A percentile compares a stretch with the other conserved stretches of the same genome.
Conservation (phyloP, 169 alveolate genomes). For the Eimeria tenella region DNA sequence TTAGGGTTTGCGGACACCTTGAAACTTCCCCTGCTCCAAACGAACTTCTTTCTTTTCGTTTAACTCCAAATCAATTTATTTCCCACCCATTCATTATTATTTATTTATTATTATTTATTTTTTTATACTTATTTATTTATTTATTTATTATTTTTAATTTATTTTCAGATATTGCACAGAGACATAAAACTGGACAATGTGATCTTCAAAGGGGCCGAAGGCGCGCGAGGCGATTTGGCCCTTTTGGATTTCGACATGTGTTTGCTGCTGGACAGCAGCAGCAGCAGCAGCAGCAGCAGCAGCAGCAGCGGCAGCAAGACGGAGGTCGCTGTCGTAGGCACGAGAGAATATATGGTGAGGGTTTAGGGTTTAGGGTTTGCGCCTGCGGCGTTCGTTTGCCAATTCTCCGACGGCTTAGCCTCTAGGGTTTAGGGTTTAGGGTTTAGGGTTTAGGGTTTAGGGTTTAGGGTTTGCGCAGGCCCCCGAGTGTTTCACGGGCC, state of each 20-base stretch:
- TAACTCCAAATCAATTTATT: too few relatives aligned
- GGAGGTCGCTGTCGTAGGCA: slow-evolving; percentile 75
- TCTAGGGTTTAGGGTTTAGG: background rate
- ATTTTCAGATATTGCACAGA: slow-evolving; percentile 63
- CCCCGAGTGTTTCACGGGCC: slow-evolving; percentile 79
- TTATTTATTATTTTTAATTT: background rate
- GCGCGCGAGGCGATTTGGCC: slow-evolving; percentile 7
- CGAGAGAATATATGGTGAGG: slow-evolving; percentile 76
- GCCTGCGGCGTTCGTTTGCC: background rate
- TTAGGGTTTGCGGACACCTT: too few relatives aligned
- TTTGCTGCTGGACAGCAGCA: slow-evolving; percentile 44
- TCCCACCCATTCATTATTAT: too few relatives aligned
- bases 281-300: too few relatives aligned
- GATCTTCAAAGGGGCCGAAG: slow-evolving; percentile 24
- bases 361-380: too few relatives aligned
- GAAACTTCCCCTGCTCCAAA: too few relatives aligned
- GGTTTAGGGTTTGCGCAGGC: slow-evolving; percentile 62
- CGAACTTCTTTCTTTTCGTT: too few relatives aligned
- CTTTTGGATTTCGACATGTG: slow-evolving; percentile 78
- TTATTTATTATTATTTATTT: background rate
- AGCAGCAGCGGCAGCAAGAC: slow-evolving; percentile 28
- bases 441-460: background rate
- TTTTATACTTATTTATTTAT: background rate
- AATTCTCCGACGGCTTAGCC: background rate
- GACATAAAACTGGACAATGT: slow-evolving; percentile 77